Conservation (phyloP, 176 grass and related monocot genomes). For the Saccharum spontaneum region DNA sequence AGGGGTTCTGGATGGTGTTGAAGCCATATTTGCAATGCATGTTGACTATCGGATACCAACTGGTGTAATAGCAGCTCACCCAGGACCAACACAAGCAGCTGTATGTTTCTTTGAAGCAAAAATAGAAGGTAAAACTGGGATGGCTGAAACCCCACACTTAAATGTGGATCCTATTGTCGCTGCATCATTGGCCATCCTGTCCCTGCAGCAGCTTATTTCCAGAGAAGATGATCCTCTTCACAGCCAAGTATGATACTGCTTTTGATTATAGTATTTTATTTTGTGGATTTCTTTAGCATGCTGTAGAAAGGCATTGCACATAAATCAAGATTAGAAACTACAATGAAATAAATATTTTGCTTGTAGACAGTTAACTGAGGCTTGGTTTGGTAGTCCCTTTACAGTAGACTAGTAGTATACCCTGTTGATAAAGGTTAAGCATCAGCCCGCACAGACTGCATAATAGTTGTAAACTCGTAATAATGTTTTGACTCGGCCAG, state of each 20-base stretch:
- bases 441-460: background rate
- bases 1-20: slow-evolving; percentile 60
- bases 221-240: slow-evolving; percentile 90
- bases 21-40: slow-evolving; percentile 92
- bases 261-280: background rate
- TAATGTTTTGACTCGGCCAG: background rate
- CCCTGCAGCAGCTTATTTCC: slow-evolving; percentile 75
- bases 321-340: background rate
- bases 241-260: slow-evolving; percentile 64
- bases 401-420: background rate
- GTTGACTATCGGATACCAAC: slow-evolving; percentile 54
- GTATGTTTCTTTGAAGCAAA: slow-evolving; percentile 71
- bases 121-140: slow-evolving; percentile 85
- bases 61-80: slow-evolving; percentile 47
- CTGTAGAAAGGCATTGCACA: background rate
- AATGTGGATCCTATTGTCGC: slow-evolving; percentile 70
- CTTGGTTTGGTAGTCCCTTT: background rate
- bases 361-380: slow-evolving; percentile 3
- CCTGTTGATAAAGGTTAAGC: background rate
- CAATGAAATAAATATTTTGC: background rate
- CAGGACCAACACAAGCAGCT: slow-evolving; percentile 78
- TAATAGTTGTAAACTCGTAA: background rate
- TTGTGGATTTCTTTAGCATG: background rate
- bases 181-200: slow-evolving; percentile 62
- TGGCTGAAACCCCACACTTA: slow-evolving; percentile 79